phyloP scores from a whole-genome alignment of 2,329 filamentous ascomycete genomes.

The Fusarium beomiforme region DNA sequence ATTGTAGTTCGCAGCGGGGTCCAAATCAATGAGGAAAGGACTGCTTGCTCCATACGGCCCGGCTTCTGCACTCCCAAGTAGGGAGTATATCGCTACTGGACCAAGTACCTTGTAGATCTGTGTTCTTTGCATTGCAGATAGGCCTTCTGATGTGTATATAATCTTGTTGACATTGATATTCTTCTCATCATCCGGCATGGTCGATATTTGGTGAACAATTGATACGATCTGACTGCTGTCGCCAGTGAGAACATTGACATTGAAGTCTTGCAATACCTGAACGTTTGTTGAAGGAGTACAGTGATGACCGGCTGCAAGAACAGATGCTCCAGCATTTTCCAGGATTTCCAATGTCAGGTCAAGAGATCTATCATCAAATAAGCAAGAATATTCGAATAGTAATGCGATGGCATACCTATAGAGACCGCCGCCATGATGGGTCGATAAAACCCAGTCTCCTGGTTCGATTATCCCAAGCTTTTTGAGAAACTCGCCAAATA shows the following conservation, averaged over 20 bases:
- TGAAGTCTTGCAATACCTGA: constrained; percentile 44
- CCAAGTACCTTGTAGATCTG: constrained; percentile 47
- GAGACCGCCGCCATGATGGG: constrained; percentile 48
- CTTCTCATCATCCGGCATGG: constrained; percentile 28
- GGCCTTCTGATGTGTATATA: constrained; percentile 56
- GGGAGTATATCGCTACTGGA: constrained; percentile 49
- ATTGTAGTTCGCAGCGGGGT: constrained; percentile 1
- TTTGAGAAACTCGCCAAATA: constrained; percentile 47
- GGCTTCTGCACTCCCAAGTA: constrained; percentile 55
- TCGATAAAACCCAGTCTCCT: constrained; percentile 53
- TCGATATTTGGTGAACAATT: constrained; percentile 49
- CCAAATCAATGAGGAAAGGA: constrained; percentile 42
- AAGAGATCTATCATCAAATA: constrained; percentile 42
- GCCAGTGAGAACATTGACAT: constrained; percentile 51
- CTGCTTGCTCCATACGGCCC: constrained; percentile 51
- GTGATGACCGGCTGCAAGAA: constrained; percentile 49
- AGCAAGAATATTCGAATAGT: neutral
- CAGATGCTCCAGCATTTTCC: constrained; percentile 54
- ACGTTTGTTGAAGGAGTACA: constrained; percentile 42
- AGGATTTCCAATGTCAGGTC: constrained; percentile 53
- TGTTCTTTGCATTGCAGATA: constrained; percentile 47
- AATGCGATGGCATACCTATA: constrained; percentile 47
- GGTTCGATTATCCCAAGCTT: constrained; percentile 44
- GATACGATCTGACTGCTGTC: constrained; percentile 52
- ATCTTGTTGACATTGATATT: constrained; percentile 51